Percentiles rank a stretch among this genome's conserved stretches.
Evolutionary conservation across 208 protist genomes (phyloP).

Genomic region (Lotmaria passim): DNA sequence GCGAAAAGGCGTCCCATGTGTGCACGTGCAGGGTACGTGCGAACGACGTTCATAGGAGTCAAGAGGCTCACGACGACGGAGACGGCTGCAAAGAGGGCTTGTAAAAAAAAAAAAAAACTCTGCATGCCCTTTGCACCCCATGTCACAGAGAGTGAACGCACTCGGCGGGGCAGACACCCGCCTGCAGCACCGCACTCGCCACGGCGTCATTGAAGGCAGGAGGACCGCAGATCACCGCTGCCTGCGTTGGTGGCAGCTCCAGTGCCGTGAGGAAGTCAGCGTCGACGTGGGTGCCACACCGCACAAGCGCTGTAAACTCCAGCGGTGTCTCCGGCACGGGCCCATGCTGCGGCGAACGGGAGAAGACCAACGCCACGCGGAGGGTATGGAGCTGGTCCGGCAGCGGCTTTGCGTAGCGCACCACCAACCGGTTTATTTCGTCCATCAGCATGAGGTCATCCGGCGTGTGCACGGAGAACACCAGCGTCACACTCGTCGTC

Average conservation of each 20-base stretch:
- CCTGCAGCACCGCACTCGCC: conserved; percentile 30
- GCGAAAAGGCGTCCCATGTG: too few relatives aligned
- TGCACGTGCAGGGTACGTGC: too few relatives aligned
- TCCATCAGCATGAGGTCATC: conserved; percentile 45
- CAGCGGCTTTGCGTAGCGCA: conserved; percentile 14
- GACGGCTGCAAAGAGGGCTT: neutral
- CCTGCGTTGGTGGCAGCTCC: conserved; percentile 22
- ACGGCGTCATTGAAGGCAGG: conserved; percentile 48
- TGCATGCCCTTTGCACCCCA: neutral
- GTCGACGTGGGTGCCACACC: conserved; percentile 16
- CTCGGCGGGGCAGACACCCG: conserved; percentile 37
- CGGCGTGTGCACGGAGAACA: conserved; percentile 46
- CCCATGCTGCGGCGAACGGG: conserved; percentile 8
- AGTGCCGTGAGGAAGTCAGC: conserved; percentile 6
- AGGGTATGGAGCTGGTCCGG: conserved; percentile 20
- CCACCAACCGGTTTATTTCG: conserved; percentile 47
- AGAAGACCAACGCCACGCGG: conserved; percentile 17
- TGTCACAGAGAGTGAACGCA: conserved; percentile 44
- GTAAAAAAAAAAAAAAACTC: conserved; percentile 10
- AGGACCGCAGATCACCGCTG: conserved; percentile 66
- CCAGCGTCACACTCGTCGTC: conserved; percentile 54
- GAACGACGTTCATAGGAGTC: neutral
- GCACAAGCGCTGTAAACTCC: conserved; percentile 10
- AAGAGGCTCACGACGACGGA: neutral
- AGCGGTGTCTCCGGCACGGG: conserved; percentile 3